Evolutionary conservation across 306 rosid species (phyloP).

Genomic region (Hippophae rhamnoides): DNA sequence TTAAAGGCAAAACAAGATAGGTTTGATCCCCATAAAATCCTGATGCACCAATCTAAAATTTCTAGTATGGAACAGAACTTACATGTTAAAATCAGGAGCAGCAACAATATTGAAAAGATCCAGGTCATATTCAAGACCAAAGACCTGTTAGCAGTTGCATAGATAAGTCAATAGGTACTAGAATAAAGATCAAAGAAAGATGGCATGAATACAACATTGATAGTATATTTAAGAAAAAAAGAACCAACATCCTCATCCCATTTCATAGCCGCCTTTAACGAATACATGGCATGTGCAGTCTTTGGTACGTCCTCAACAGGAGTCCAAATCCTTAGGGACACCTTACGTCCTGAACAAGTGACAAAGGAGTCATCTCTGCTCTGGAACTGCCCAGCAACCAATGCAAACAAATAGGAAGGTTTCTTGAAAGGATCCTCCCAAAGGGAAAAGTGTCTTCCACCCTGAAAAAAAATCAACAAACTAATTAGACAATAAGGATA

Average conservation of each 20-base stretch:
- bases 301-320: slow-evolving; percentile 80
- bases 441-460: slow-evolving; percentile 75
- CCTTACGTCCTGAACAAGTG: slow-evolving; percentile 71
- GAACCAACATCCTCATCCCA: slow-evolving; percentile 97
- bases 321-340: slow-evolving; percentile 89
- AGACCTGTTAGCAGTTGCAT: slow-evolving; percentile 49
- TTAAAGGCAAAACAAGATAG: neutral
- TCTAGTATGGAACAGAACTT: slow-evolving; percentile 10
- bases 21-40: no score
- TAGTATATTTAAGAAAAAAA: slow-evolving; percentile 12
- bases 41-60: neutral
- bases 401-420: slow-evolving; percentile 96
- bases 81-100: slow-evolving; percentile 98
- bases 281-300: slow-evolving; percentile 95
- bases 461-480: slow-evolving; percentile 41
- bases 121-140: slow-evolving; percentile 94
- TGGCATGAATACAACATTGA: slow-evolving; percentile 11
- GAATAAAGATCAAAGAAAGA: slow-evolving; percentile 10
- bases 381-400: slow-evolving; percentile 87
- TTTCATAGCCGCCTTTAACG: slow-evolving; percentile 93
- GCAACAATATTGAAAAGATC: slow-evolving; percentile 98
- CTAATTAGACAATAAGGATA: neutral
- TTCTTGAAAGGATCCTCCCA: slow-evolving; percentile 99
- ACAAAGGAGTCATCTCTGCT: slow-evolving; percentile 74
- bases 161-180: slow-evolving; percentile 21